Evolutionary conservation across 345 rosid genomes (phyloP).

Genomic region (Gossypioides kirkii): DNA sequence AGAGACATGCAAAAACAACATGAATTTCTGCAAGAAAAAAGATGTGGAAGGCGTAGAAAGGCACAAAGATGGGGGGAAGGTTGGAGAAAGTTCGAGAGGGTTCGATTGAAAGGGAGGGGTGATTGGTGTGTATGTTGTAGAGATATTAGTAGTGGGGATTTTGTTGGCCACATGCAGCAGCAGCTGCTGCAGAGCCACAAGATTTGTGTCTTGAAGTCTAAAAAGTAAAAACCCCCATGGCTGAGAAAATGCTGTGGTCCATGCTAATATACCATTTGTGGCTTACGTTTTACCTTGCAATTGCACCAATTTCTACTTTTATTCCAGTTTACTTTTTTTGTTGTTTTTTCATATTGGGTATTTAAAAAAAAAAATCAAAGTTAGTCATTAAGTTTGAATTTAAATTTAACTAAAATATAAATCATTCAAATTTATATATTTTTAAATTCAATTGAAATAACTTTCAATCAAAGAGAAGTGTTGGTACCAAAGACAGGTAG

Average conservation of each 20-base stretch:
- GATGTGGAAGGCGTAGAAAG: neutral
- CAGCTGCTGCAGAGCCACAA: neutral
- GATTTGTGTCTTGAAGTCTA: neutral
- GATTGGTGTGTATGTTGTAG: neutral
- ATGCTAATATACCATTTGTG: neutral
- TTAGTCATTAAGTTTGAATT: too few relatives aligned
- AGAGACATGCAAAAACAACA: neutral
- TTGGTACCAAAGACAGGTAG: too few relatives aligned
- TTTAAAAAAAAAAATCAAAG: too few relatives aligned
- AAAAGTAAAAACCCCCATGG: too few relatives aligned
- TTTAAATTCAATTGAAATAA: too few relatives aligned
- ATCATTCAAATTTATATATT: too few relatives aligned
- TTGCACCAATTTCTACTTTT: neutral
- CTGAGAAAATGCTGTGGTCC: neutral
- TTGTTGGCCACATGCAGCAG: neutral
- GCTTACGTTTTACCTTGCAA: neutral
- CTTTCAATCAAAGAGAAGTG: too few relatives aligned
- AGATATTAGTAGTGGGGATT: neutral
- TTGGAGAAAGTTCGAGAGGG: conserved; percentile 12
- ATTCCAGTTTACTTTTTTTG: neutral
- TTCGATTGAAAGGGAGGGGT: neutral
- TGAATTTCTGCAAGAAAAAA: neutral
- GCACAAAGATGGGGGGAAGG: neutral
- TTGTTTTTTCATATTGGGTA: neutral
- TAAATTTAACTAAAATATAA: neutral